phyloP scores from a whole-genome alignment of 345 rosid genomes.

The Noccaea caerulescens region DNA sequence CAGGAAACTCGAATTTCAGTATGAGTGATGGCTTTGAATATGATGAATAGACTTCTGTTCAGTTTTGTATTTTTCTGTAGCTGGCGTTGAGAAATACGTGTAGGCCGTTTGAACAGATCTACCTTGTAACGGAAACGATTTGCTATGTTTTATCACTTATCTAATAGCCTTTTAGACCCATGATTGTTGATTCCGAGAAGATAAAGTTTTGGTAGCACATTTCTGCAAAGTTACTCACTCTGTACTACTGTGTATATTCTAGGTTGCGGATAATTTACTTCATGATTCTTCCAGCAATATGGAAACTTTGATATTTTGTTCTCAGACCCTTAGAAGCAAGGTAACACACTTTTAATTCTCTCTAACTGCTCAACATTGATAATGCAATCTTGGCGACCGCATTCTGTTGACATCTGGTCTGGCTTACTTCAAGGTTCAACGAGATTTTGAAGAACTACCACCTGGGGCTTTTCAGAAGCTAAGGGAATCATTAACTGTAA shows the following conservation, averaged over 20 bases:
- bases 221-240: constrained; percentile 12
- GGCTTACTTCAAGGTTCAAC: constrained; percentile 71
- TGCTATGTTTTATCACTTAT: constrained; percentile 1
- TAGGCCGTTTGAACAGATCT: constrained; percentile 26
- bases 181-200: constrained; percentile 14
- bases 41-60: background rate
- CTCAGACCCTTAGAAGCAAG: constrained; percentile 99
- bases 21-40: background rate
- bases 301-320: constrained; percentile 96
- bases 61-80: background rate
- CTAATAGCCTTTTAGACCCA: constrained; percentile 11
- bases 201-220: constrained; percentile 10
- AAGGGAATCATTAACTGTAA: constrained; percentile 80
- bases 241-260: constrained; percentile 26
- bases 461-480: constrained; percentile 88
- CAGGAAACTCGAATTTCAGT: constrained; percentile 22
- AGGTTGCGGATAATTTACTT: constrained; percentile 99
- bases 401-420: constrained; percentile 25
- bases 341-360: constrained; percentile 47
- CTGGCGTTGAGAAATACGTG: constrained; percentile 9
- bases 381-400: constrained; percentile 10
- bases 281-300: constrained; percentile 95
- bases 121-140: constrained; percentile 10
- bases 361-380: constrained; percentile 16
- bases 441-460: constrained; percentile 98